A percentile compares a stretch with the other conserved stretches of the same genome.
Conservation (phyloP, 495 filamentous ascomycete species). For the Xylaria sp. region DNA sequence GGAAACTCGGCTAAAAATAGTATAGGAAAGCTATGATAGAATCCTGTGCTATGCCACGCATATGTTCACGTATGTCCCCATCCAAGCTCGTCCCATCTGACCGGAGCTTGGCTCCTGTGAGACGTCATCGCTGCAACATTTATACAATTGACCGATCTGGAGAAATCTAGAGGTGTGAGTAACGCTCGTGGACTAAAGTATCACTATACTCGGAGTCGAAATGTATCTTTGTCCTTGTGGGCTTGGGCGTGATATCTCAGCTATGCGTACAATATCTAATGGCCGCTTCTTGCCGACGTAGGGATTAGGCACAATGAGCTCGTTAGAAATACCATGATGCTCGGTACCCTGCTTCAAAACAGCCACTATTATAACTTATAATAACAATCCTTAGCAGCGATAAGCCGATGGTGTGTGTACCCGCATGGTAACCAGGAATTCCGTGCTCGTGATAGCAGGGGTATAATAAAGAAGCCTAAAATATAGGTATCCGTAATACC, state of each 20-base stretch:
- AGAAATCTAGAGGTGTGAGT: neutral
- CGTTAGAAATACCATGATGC: neutral
- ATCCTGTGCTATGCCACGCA: neutral
- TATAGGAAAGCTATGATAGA: neutral
- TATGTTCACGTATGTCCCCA: neutral
- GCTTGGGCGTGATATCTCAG: neutral
- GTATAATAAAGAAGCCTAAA: neutral
- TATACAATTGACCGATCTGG: neutral
- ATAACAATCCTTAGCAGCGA: too few relatives aligned
- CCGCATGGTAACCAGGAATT: too few relatives aligned
- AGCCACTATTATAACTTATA: neutral
- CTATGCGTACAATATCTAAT: neutral
- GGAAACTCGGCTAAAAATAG: conserved; percentile 12
- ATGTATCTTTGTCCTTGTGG: neutral
- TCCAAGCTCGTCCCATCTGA: neutral
- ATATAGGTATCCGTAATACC: neutral
- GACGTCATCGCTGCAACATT: neutral
- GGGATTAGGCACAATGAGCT: neutral
- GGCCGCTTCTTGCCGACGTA: neutral
- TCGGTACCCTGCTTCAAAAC: neutral
- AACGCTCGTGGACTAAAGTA: neutral
- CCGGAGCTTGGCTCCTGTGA: neutral
- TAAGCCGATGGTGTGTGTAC: too few relatives aligned
- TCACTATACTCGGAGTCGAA: neutral
- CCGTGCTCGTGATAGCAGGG: too few relatives aligned